Evolutionary conservation across 768 basidiomycete species (phyloP).

Genomic region (Leucocoprinus sp.): DNA sequence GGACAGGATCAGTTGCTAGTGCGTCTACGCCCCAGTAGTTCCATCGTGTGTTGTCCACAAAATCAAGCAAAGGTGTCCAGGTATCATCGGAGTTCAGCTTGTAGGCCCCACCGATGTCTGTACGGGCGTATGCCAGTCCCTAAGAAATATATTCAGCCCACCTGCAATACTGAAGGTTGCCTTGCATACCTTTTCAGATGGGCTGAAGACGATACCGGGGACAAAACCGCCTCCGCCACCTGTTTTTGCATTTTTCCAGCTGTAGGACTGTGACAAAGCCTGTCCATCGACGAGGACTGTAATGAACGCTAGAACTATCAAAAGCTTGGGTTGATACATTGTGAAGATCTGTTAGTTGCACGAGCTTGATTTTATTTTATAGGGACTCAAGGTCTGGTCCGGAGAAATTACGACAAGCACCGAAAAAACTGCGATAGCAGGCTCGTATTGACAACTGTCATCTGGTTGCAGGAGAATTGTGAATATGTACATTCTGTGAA

Average conservation of each 20-base stretch:
- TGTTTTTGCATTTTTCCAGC: slow-evolving; percentile 57
- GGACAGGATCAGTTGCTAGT: slow-evolving; percentile 54
- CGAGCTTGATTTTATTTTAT: slow-evolving; percentile 1
- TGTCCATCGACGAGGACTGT: slow-evolving; percentile 23
- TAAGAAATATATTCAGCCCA: slow-evolving; percentile 12
- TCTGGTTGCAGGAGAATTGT: background rate
- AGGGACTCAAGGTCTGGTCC: background rate
- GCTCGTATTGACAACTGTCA: background rate
- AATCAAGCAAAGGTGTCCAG: slow-evolving; percentile 59
- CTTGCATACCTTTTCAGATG: slow-evolving; percentile 33
- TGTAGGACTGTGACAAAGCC: slow-evolving; percentile 42
- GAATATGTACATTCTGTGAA: background rate
- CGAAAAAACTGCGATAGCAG: slow-evolving; percentile 2
- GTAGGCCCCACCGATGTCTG: slow-evolving; percentile 62
- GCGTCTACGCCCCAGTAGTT: slow-evolving; percentile 56
- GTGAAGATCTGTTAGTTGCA: background rate
- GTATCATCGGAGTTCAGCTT: slow-evolving; percentile 50
- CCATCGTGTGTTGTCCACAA: slow-evolving; percentile 40
- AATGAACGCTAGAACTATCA: slow-evolving; percentile 23
- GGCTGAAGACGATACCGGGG: slow-evolving; percentile 55
- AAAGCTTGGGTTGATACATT: slow-evolving; percentile 26
- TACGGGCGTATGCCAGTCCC: slow-evolving; percentile 58
- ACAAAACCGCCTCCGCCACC: slow-evolving; percentile 43
- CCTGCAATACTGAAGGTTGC: background rate
- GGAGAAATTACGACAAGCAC: slow-evolving; percentile 7